Percentiles rank a stretch among this genome's conserved stretches.
Evolutionary conservation across 2,329 filamentous ascomycete species (phyloP).

Genomic region (Scedosporium dehoogii): DNA sequence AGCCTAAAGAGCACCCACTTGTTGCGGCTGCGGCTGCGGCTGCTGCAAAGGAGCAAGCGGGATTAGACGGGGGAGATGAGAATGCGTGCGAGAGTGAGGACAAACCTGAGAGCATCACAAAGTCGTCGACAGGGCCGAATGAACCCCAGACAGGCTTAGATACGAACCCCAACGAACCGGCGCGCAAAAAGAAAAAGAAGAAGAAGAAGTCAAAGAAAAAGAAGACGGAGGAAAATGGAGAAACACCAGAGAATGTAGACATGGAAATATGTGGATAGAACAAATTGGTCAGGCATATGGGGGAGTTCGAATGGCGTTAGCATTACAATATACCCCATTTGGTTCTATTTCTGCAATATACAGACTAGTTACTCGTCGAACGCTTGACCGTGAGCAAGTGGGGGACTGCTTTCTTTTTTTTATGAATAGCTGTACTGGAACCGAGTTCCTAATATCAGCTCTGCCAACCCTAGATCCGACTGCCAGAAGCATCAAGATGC

Average conservation of each 20-base stretch:
- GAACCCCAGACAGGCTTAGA: background rate
- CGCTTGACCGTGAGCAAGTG: background rate
- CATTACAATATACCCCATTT: background rate
- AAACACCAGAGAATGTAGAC: background rate
- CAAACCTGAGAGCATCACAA: no score
- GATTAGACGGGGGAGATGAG: background rate
- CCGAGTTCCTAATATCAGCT: no score
- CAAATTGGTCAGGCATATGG: background rate
- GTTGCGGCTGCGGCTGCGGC: background rate
- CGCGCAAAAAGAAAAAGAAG: conserved; percentile 17
- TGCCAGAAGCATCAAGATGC: background rate
- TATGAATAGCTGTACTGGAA: no score
- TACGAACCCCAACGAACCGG: background rate
- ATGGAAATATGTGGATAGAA: background rate
- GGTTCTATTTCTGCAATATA: background rate
- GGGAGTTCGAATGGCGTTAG: background rate
- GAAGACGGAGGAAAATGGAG: conserved; percentile 11
- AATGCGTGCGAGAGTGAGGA: no score
- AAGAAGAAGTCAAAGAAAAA: conserved; percentile 11
- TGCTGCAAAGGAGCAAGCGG: background rate
- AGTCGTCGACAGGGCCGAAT: background rate
- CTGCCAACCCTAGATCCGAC: no score
- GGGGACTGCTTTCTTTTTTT: no score
- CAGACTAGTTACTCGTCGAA: background rate
- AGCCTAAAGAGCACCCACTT: background rate